Evolutionary conservation across 805 yeast species (phyloP), one percentile per base, ranked within the genome.

Genomic region (Candida quercuum): DNA sequence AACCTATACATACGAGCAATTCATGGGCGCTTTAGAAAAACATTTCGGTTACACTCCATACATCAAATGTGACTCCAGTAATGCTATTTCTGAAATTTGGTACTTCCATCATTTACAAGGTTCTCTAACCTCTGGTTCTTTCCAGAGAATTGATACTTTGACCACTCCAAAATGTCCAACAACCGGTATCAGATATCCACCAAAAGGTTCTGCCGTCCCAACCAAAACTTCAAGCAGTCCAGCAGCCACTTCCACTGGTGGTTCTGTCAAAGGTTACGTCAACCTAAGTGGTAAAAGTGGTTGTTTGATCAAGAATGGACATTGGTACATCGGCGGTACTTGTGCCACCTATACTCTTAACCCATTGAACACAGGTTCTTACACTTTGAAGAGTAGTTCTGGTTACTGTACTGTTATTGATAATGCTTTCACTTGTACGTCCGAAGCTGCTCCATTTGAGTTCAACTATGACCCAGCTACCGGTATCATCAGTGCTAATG

Each of bases 231-330:
- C 40, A 17, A 40, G 9, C 23, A 39, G 49, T 13, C 37, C 60
- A n/a, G 48, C 55, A 2, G 46, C 55, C 17, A 37, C 28, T 14
- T 43, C 53, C 18, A 58, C 61, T 18, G 72, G 68, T 14, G 51
- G 56, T 24, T 50, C 54, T 16, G 38, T 48, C 2, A 43, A 55
- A 33, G 88, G 86, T 2, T 67, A 59, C 49, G 52, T 85, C 32
- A 69, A 64, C 37, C 60, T 77, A 12, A 54, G 69, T 15, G 73
- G 63, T 29, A 72, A 79, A 40, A 45, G 59, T 5, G 96, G 95
- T 9, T 86, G 96, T 60, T 63, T 91, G 41, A 91, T 89, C 52
- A 76, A 84, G 42, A 84, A 76, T 52, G 99, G 99, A 4, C 73
- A 77, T 47, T 89, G 95, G 93, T 86, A 81, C 61, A 56, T 72